Evolutionary conservation across 1,284 basidiomycete genomes (phyloP), one percentile per base, ranked within the genome.

Genomic region (Coriolopsis trogii): DNA sequence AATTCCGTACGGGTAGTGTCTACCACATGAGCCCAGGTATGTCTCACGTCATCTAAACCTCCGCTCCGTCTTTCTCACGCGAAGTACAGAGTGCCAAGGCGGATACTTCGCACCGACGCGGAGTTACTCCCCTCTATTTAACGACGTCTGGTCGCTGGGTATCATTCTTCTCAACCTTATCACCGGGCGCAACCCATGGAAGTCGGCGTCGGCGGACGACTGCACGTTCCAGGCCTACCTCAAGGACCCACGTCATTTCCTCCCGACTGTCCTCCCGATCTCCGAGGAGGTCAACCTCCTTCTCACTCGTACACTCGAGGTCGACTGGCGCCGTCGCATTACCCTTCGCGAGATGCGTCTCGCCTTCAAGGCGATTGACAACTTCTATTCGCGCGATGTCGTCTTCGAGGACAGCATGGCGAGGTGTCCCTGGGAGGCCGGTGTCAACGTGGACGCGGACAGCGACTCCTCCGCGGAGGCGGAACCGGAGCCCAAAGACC

Each of bases 101-200:
- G 92, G 90, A 56, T 78, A 85, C 41, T 90, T 87, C 64, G 82
- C 82, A 28, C 80, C 80, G 20, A 78, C 76, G 46, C 78, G 84
- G 71, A 73, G 81, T 65, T 98, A 98, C 74, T 91, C 87, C 16
- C 94, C 95, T 13, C 81, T 85, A 63, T 84, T 84, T 68, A 97
- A 96, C 72, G 96, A 99, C 73, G 85, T 99, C 59, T 99, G 97
- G 96, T 96, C 96, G 20, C 81, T 99, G 55, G 96, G 96, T 37
- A 95, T 99, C 64, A 89, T 92, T 58, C 87, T 99, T 41, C 87
- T 98, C 69, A 98, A 98, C 71, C 84, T 99, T 49, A 89, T 93
- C 43, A 97, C 93, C 37, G 94, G 94, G 16, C 87, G 95, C 53
- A 98, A 98, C 66, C 96, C 96, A 20, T 99, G 97, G 97, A 93